phyloP scores from a whole-genome alignment of 345 rosid genomes.

The Eutrema heterophyllum region DNA sequence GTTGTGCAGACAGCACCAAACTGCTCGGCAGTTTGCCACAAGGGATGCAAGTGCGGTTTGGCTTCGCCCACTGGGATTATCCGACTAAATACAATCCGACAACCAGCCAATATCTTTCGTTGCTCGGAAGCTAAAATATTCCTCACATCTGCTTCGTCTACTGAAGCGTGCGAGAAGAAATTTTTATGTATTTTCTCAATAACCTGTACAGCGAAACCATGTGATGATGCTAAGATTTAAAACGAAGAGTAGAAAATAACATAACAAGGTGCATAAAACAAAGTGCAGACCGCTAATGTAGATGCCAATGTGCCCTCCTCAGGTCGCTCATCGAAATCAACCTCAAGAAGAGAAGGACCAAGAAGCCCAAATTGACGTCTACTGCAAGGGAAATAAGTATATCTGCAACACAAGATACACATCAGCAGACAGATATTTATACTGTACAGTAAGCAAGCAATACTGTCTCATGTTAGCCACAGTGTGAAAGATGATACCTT shows the following conservation, averaged over 20 bases:
- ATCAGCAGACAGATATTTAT: conserved; percentile 3
- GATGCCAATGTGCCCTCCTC: conserved; percentile 98
- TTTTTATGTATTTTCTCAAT: conserved; percentile 75
- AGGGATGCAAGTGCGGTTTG: conserved; percentile 86
- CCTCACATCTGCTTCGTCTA: conserved; percentile 88
- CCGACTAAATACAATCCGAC: conserved; percentile 88
- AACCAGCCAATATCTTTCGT: conserved; percentile 75
- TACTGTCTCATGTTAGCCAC: not conserved
- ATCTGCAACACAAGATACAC: conserved; percentile 45
- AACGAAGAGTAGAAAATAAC: conserved; percentile 1
- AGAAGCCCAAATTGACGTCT: conserved; percentile 95
- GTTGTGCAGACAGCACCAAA: conserved; percentile 95
- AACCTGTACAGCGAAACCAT: conserved; percentile 49
- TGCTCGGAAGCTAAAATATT: conserved; percentile 84
- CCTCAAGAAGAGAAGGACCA: conserved; percentile 98
- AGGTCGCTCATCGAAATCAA: conserved; percentile 93
- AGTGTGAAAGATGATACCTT: conserved; percentile 46
- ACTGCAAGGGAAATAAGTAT: conserved; percentile 93
- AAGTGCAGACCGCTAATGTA: conserved; percentile 72
- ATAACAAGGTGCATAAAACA: not conserved
- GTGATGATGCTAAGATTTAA: conserved; percentile 10
- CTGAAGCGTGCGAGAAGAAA: conserved; percentile 64
- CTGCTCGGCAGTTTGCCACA: conserved; percentile 98
- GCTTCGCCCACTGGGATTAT: conserved; percentile 92
- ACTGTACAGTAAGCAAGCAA: not conserved